Percentiles rank a stretch among this genome's conserved stretches.
These are phyloP conservation scores for Spinacia oleracea DNA, from an alignment of 179 eudicot genomes.

Conservation along the genomic window DNA sequence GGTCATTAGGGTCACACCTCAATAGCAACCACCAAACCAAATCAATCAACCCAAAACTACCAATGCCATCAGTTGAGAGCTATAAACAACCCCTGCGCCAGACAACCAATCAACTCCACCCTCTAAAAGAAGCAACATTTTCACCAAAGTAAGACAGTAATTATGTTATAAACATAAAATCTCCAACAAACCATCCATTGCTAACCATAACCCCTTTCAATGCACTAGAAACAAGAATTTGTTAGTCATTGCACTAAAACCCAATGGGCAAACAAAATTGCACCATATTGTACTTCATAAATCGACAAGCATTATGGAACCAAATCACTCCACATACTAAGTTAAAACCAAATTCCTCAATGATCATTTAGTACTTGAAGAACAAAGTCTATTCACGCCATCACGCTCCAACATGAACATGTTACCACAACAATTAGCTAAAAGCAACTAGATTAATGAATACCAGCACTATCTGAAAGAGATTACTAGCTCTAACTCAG, in stretches of 20 bases:
- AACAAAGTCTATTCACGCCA: neutral
- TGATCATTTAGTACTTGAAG: neutral
- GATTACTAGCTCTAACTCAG: neutral
- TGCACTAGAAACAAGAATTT: neutral
- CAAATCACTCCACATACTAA: neutral
- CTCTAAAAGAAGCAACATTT: neutral
- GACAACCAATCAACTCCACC: neutral
- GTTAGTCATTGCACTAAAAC: neutral
- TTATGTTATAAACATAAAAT: neutral
- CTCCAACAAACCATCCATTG: neutral
- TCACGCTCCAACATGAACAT: neutral
- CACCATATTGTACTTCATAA: neutral
- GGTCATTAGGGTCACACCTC: constrained; percentile 12
- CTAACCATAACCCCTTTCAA: neutral
- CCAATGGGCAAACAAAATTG: neutral
- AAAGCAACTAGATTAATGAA: neutral
- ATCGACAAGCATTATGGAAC: neutral
- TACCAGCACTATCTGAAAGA: neutral
- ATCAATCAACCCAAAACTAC: neutral
- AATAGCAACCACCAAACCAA: constrained; percentile 1
- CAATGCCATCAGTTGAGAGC: neutral
- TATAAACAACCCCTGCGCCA: neutral
- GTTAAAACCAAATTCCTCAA: neutral
- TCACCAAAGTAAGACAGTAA: neutral
- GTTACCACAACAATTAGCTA: neutral